These are phyloP conservation scores for Amphibolis antarctica DNA, from an alignment of 106 monocot species.

Conservation along the genomic window DNA sequence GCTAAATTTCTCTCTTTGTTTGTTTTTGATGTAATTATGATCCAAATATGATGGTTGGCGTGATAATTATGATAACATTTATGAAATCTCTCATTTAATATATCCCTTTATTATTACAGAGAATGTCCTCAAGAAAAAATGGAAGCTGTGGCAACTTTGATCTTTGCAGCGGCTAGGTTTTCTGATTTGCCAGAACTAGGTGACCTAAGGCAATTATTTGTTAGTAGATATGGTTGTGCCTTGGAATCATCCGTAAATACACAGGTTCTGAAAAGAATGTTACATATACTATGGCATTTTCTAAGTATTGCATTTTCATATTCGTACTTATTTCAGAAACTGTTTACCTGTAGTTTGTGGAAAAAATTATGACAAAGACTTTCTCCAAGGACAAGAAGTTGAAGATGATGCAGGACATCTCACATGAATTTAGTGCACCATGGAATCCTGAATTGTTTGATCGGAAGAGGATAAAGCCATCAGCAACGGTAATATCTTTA, in stretches of 20 bases:
- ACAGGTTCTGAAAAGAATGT: slow-evolving; percentile 31
- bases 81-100: too few species aligned
- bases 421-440: slow-evolving; percentile 42
- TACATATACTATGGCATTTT: background rate
- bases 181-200: slow-evolving; percentile 73
- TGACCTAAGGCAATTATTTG: slow-evolving; percentile 48
- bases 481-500: background rate
- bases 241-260: slow-evolving; percentile 45
- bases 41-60: background rate
- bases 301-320: background rate
- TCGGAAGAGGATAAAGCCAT: slow-evolving; percentile 16
- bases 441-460: slow-evolving; percentile 37
- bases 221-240: slow-evolving; percentile 36
- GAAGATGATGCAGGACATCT: slow-evolving; percentile 55
- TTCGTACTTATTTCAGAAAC: background rate
- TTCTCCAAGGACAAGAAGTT: slow-evolving; percentile 53
- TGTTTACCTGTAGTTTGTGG: slow-evolving; percentile 20
- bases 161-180: slow-evolving; percentile 85
- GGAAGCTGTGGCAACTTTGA: slow-evolving; percentile 69
- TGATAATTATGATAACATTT: background rate
- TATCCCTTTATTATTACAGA: slow-evolving; percentile 18
- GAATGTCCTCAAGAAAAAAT: slow-evolving; percentile 63
- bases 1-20: background rate
- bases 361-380: slow-evolving; percentile 39
- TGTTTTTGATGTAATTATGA: background rate